Evolutionary conservation across 1,284 basidiomycete genomes (phyloP).

Genomic region (Chiua sp.): DNA sequence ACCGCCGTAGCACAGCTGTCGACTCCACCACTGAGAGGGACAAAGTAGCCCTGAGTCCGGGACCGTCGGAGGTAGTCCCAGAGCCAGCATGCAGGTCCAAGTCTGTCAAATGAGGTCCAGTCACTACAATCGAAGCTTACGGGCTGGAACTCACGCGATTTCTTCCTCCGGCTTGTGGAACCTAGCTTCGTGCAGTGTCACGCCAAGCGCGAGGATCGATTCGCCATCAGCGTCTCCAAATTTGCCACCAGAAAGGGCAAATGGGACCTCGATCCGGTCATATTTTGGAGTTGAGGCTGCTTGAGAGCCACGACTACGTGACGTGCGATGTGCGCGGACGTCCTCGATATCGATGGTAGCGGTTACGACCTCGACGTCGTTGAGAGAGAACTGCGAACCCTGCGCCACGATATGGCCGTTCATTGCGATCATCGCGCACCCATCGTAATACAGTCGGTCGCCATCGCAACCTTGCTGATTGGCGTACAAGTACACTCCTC

Average conservation of each 20-base stretch:
- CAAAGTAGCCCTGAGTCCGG: conserved; percentile 93
- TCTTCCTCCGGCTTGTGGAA: conserved; percentile 96
- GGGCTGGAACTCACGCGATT: conserved; percentile 76
- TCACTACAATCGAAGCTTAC: background rate
- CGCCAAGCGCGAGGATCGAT: conserved; percentile 54
- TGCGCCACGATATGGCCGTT: conserved; percentile 95
- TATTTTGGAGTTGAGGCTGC: conserved; percentile 79
- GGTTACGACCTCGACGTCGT: conserved; percentile 94
- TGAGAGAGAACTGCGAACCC: conserved; percentile 95
- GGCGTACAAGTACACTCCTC: conserved; percentile 96
- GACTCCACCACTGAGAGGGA: conserved; percentile 97
- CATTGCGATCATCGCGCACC: conserved; percentile 94
- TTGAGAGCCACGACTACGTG: conserved; percentile 89
- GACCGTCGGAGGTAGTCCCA: conserved; percentile 99
- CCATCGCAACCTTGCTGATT: conserved; percentile 99
- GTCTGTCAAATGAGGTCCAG: conserved; percentile 48
- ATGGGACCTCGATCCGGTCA: conserved; percentile 79
- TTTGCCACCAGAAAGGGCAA: conserved; percentile 76
- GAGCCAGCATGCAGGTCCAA: conserved; percentile 98
- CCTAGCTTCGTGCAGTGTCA: conserved; percentile 58
- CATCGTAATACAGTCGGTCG: conserved; percentile 97
- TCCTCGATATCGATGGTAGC: conserved; percentile 97
- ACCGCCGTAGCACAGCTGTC: conserved; percentile 97
- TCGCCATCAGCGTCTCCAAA: conserved; percentile 60
- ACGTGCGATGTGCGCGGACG: conserved; percentile 86